A percentile compares a stretch with the other conserved stretches of the same genome.
These are phyloP conservation scores for Quillaja saponaria DNA, from an alignment of 306 rosid genomes.

Conservation along the genomic window DNA sequence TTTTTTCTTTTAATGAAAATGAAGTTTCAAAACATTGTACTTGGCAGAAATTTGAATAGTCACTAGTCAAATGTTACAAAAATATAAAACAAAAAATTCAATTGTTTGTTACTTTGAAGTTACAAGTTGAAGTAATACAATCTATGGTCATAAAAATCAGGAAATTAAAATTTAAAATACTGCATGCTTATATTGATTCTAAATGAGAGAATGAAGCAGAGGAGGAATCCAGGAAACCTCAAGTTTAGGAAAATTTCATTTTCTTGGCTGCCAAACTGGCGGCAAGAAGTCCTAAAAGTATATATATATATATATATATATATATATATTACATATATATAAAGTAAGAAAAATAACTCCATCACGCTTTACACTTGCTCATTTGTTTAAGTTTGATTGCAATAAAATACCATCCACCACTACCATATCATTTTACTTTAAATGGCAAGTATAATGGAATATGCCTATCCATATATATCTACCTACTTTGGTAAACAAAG, in stretches of 20 bases:
- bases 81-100: background rate
- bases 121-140: no score
- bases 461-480: background rate
- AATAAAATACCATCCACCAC: background rate
- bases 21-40: no score
- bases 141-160: background rate
- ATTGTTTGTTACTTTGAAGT: background rate
- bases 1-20: no score
- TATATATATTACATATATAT: background rate
- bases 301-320: background rate
- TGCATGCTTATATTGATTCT: no score
- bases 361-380: slow-evolving; percentile 20
- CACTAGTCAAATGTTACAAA: background rate
- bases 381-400: background rate
- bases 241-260: background rate
- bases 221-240: background rate
- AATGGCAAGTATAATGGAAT: background rate
- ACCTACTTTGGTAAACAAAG: slow-evolving; percentile 3
- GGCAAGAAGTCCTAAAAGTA: background rate
- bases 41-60: no score
- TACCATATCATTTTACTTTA: background rate
- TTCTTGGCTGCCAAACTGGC: slow-evolving; percentile 20
- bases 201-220: no score
- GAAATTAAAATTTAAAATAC: no score
- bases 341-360: background rate